Conservation (phyloP, 495 filamentous ascomycete genomes). For the Lasiosphaeriaceae sp. region DNA sequence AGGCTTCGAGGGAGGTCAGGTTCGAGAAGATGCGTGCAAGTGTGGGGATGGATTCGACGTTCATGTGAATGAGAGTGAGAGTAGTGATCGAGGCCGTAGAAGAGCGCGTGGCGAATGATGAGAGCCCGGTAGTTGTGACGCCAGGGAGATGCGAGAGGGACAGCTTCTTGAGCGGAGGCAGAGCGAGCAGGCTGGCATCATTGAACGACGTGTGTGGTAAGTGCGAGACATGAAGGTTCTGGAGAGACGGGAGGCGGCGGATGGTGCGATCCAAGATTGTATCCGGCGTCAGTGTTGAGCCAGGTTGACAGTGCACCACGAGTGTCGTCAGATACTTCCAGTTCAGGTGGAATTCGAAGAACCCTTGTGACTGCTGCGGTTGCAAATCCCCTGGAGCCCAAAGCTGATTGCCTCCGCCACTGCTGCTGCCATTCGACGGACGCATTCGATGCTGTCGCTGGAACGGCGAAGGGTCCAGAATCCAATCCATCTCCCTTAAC, state of each 20-base stretch:
- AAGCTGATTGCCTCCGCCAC: conserved; percentile 1
- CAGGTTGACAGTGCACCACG: conserved; percentile 63
- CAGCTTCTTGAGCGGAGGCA: conserved; percentile 71
- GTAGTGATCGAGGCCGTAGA: conserved; percentile 53
- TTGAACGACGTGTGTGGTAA: conserved; percentile 71
- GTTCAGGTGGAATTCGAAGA: conserved; percentile 64
- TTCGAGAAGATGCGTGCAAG: conserved; percentile 74
- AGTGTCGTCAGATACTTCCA: conserved; percentile 73
- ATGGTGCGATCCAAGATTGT: conserved; percentile 65
- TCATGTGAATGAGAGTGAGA: conserved; percentile 62
- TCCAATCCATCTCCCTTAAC: conserved; percentile 77
- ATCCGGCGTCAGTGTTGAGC: conserved; percentile 60
- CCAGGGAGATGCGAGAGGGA: conserved; percentile 74
- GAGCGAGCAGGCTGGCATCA: conserved; percentile 59
- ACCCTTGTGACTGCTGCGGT: conserved; percentile 59
- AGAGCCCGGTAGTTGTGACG: conserved; percentile 71
- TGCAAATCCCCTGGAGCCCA: conserved; percentile 51
- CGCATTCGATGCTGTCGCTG: conserved; percentile 28
- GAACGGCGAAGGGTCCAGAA: conserved; percentile 47
- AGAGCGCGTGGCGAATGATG: conserved; percentile 60
- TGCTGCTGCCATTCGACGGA: neutral
- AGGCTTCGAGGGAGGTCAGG: conserved; percentile 57
- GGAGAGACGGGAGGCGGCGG: conserved; percentile 62
- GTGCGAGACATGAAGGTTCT: conserved; percentile 69
- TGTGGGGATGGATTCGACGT: conserved; percentile 61